phyloP scores from a whole-genome alignment of 2,329 filamentous ascomycete genomes.

The Fusarium sororula region DNA sequence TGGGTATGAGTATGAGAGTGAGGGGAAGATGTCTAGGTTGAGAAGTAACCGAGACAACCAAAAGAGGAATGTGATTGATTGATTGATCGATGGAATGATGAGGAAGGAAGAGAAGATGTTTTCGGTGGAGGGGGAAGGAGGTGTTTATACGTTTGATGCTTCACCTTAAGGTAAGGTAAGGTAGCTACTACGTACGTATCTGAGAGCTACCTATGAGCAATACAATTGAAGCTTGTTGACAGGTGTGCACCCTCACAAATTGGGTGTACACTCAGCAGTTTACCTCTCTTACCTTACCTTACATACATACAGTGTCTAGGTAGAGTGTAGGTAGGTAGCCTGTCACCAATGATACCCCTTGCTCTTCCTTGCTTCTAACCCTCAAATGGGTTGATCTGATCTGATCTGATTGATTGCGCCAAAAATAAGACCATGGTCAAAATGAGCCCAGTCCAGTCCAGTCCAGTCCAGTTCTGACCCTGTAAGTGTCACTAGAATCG shows the following conservation, averaged over 20 bases:
- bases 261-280: conserved; percentile 11
- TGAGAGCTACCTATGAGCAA: neutral
- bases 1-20: neutral
- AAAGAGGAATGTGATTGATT: conserved; percentile 32
- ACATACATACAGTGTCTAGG: neutral
- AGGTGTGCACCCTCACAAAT: conserved; percentile 6
- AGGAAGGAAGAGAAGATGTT: conserved; percentile 27
- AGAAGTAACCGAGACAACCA: conserved; percentile 31
- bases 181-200: neutral
- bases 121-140: conserved; percentile 25
- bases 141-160: conserved; percentile 38
- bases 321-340: neutral
- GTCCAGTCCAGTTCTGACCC: conserved; percentile 1
- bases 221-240: neutral
- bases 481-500: conserved; percentile 8
- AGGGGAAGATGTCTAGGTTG: conserved; percentile 14
- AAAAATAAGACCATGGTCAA: conserved; percentile 33
- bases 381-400: conserved; percentile 32
- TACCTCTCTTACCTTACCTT: neutral
- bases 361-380: conserved; percentile 3
- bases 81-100: conserved; percentile 33
- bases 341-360: conserved; percentile 5
- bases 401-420: conserved; percentile 29
- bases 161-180: neutral
- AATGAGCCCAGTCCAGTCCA: neutral